phyloP scores from a whole-genome alignment of 208 protist species.

The Leishmania braziliensis region DNA sequence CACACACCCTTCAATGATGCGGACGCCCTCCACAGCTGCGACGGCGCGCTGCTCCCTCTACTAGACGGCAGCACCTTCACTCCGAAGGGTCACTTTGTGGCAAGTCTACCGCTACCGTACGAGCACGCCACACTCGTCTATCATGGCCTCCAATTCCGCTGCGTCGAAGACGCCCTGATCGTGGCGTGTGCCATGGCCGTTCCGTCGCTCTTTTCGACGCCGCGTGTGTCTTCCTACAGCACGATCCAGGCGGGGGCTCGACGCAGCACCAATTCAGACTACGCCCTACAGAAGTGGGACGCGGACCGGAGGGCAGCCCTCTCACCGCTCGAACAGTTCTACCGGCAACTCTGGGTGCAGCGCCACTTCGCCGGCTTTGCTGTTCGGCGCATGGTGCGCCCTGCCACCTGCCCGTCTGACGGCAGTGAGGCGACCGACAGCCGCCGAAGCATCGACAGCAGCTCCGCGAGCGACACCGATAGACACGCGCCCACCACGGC shows the following conservation, averaged over 20 bases:
- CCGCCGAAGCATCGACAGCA: neutral
- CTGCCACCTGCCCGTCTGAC: neutral
- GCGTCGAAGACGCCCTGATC: conserved; percentile 75
- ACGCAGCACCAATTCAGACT: conserved; percentile 6
- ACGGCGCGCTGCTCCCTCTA: conserved; percentile 1
- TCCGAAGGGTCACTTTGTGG: conserved; percentile 57
- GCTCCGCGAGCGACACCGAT: neutral
- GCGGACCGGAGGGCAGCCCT: conserved; percentile 26
- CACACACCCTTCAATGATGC: neutral
- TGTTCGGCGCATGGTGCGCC: neutral
- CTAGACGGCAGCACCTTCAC: conserved; percentile 42
- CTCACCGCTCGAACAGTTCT: conserved; percentile 46
- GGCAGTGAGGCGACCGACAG: neutral
- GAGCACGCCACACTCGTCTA: conserved; percentile 66
- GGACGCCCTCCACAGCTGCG: neutral
- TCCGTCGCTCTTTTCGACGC: conserved; percentile 51
- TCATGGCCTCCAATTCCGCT: conserved; percentile 64
- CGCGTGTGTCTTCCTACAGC: conserved; percentile 29
- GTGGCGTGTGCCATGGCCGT: conserved; percentile 79
- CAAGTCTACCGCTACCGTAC: conserved; percentile 61
- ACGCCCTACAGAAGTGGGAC: conserved; percentile 2
- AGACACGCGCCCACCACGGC: neutral
- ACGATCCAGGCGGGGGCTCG: conserved; percentile 5
- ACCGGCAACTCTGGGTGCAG: conserved; percentile 33
- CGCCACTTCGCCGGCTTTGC: conserved; percentile 36